Percentiles rank a stretch among this genome's conserved stretches.
phyloP scores from a whole-genome alignment of 2,329 filamentous ascomycete species.

The Xylariales sp. region DNA sequence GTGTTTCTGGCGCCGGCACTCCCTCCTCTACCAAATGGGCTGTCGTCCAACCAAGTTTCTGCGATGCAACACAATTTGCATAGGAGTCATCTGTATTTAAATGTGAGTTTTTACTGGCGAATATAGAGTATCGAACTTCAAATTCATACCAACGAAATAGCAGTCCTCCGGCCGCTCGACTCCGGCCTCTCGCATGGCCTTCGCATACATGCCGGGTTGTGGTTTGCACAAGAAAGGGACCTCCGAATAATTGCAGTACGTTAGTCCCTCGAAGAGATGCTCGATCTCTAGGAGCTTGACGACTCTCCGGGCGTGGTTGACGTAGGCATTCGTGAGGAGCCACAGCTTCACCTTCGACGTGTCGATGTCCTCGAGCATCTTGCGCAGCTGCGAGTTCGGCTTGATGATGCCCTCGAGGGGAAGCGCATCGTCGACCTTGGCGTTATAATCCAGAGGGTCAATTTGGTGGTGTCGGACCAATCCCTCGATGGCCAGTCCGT shows the following conservation, averaged over 20 bases:
- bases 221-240: conserved; percentile 88
- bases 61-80: conserved; percentile 81
- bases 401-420: conserved; percentile 87
- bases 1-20: conserved; percentile 69
- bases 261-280: conserved; percentile 93
- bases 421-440: conserved; percentile 92
- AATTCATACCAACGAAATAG: conserved; percentile 85
- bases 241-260: conserved; percentile 88
- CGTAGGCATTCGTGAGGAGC: conserved; percentile 96
- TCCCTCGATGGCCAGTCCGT: conserved; percentile 96
- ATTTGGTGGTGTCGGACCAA: conserved; percentile 95
- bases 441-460: conserved; percentile 93
- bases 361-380: conserved; percentile 85
- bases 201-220: conserved; percentile 81
- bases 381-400: conserved; percentile 78
- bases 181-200: conserved; percentile 88
- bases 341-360: conserved; percentile 85
- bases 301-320: conserved; percentile 86
- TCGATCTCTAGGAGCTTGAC: conserved; percentile 83
- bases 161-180: conserved; percentile 76
- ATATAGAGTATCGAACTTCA: neutral
- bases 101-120: conserved; percentile 8
- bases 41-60: conserved; percentile 85
- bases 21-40: conserved; percentile 87
- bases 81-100: conserved; percentile 80